A percentile compares a stretch with the other conserved stretches of the same genome.
Conservation (phyloP, 371 early-diverging fungal species). For the Apophysomyces variabilis region DNA sequence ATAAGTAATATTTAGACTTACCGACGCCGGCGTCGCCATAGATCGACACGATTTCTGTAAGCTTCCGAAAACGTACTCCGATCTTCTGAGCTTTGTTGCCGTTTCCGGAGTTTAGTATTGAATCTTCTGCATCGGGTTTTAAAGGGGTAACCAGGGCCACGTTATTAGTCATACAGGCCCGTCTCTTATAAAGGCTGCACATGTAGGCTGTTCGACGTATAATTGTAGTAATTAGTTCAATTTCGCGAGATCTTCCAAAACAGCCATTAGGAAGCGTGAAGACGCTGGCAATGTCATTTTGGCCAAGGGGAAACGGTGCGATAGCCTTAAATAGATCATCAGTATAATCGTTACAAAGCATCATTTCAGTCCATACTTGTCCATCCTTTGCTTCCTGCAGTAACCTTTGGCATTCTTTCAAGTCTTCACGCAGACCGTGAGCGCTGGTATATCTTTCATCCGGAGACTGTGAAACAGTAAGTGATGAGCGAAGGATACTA, state of each 20-base stretch:
- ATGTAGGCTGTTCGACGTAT: constrained; percentile 44
- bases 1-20: not conserved
- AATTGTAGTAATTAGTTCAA: constrained; percentile 37
- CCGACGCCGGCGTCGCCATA: constrained; percentile 48
- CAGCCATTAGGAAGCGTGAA: constrained; percentile 58
- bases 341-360: not conserved
- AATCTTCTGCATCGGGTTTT: constrained; percentile 12
- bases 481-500: not conserved
- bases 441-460: constrained; percentile 64
- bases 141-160: constrained; percentile 21
- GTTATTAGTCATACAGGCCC: constrained; percentile 12
- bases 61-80: constrained; percentile 23
- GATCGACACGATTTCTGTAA: constrained; percentile 49
- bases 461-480: constrained; percentile 50
- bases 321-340: constrained; percentile 26
- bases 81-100: constrained; percentile 16
- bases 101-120: constrained; percentile 7
- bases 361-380: constrained; percentile 15
- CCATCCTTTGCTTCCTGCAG: constrained; percentile 26
- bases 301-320: constrained; percentile 50
- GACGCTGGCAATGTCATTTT: constrained; percentile 56
- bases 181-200: constrained; percentile 29
- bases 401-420: constrained; percentile 51
- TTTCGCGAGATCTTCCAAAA: constrained; percentile 50
- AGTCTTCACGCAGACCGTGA: constrained; percentile 59